These are phyloP conservation scores for Dichomitus squalens DNA, from an alignment of 1,284 basidiomycete species.

Conservation along the genomic window DNA sequence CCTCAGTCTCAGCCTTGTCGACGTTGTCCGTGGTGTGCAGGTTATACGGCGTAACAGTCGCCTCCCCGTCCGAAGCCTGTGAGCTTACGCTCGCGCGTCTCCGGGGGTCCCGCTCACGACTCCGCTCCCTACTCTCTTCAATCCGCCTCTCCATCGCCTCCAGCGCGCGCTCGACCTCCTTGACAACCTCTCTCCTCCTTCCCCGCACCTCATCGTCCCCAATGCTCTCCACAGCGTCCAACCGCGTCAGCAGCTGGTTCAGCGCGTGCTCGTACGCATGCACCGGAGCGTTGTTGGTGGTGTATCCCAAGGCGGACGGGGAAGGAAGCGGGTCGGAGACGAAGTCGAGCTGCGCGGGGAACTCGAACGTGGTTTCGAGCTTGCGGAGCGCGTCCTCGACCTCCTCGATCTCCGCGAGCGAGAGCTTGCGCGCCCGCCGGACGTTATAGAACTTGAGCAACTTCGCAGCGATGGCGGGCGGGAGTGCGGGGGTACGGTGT, in stretches of 20 bases:
- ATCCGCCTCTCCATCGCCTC: slow-evolving; percentile 44
- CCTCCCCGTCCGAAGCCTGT: not conserved
- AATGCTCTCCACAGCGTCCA: slow-evolving; percentile 69
- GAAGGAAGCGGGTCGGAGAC: slow-evolving; percentile 11
- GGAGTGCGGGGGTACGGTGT: slow-evolving; percentile 25
- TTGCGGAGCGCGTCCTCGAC: slow-evolving; percentile 31
- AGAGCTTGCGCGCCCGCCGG: slow-evolving; percentile 25
- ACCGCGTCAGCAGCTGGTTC: slow-evolving; percentile 58
- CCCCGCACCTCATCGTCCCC: slow-evolving; percentile 60
- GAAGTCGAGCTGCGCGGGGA: slow-evolving; percentile 38
- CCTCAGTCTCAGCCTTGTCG: not conserved
- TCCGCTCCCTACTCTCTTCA: slow-evolving; percentile 35
- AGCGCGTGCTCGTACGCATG: slow-evolving; percentile 56
- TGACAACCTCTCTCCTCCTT: slow-evolving; percentile 60
- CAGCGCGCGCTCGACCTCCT: slow-evolving; percentile 61
- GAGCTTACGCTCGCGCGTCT: slow-evolving; percentile 5
- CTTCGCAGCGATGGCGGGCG: slow-evolving; percentile 25
- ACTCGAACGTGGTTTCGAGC: slow-evolving; percentile 33
- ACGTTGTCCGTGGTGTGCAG: not conserved
- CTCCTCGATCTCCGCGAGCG: slow-evolving; percentile 30
- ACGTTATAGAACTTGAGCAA: slow-evolving; percentile 23
- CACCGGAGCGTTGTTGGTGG: slow-evolving; percentile 47
- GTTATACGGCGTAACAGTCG: not conserved
- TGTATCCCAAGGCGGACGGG: slow-evolving; percentile 36
- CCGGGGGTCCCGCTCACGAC: slow-evolving; percentile 9